Evolutionary conservation across 2,329 filamentous ascomycete species (phyloP).

Genomic region (Leptographium radiaticola): DNA sequence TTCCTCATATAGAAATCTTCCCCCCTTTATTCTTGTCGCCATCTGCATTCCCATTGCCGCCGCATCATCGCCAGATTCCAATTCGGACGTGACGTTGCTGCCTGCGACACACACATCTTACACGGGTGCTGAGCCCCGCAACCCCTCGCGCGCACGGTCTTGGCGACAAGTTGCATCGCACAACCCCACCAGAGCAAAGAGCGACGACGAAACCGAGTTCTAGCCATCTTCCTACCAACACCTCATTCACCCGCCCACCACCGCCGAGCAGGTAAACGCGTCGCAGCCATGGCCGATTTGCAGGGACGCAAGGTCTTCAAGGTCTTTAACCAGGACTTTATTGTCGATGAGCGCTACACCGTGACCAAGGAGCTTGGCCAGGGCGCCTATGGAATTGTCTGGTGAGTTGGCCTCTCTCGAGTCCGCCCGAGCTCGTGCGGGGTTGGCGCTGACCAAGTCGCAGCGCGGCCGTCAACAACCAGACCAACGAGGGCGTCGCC

Average conservation of each 20-base stretch:
- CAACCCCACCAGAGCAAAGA: background rate
- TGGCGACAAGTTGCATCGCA: background rate
- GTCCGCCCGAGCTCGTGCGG: no score
- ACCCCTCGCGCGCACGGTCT: background rate
- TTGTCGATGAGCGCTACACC: slow-evolving; percentile 95
- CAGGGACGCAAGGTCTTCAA: slow-evolving; percentile 78
- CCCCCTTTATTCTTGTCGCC: no score
- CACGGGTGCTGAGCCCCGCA: background rate
- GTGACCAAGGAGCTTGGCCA: slow-evolving; percentile 98
- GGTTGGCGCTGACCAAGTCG: background rate
- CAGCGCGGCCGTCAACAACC: slow-evolving; percentile 84
- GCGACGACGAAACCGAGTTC: background rate
- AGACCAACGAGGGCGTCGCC: slow-evolving; percentile 84
- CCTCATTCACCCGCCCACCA: background rate
- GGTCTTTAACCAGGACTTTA: slow-evolving; percentile 99
- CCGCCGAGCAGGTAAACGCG: background rate
- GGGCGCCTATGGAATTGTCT: slow-evolving; percentile 97
- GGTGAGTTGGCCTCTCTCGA: slow-evolving; percentile 42
- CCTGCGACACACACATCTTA: background rate
- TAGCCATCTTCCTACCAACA: background rate
- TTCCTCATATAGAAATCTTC: no score
- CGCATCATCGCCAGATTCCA: no score
- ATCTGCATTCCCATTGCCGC: no score
- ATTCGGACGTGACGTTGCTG: background rate
- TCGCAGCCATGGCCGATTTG: slow-evolving; percentile 20